Conservation (phyloP, 352 stramenopile genomes). For the Pythium dissimile region DNA sequence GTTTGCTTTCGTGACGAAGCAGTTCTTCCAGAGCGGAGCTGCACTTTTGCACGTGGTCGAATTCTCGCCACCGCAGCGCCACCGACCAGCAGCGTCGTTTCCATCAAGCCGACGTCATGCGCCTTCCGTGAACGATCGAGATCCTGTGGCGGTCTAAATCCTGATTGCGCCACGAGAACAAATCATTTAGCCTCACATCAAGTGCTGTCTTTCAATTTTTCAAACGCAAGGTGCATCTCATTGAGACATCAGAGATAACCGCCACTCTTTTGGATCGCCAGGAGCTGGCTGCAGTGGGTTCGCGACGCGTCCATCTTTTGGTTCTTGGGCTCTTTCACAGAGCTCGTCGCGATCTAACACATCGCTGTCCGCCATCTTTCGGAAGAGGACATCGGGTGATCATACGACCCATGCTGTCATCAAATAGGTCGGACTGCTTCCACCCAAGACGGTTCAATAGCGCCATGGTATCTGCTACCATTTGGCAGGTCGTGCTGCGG, state of each 20-base stretch:
- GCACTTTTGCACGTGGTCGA: conserved; percentile 8
- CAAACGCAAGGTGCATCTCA: too few species aligned
- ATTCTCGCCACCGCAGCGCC: neutral
- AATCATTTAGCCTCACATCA: neutral
- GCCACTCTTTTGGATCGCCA: conserved; percentile 22
- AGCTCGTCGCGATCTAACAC: conserved; percentile 4
- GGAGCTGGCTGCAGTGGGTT: too few species aligned
- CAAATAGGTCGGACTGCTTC: conserved; percentile 39
- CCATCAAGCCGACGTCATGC: conserved; percentile 1
- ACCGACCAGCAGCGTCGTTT: neutral
- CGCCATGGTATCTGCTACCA: conserved; percentile 57
- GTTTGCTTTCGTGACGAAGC: conserved; percentile 15
- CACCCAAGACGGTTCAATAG: conserved; percentile 50
- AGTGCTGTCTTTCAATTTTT: neutral
- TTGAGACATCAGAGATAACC: too few species aligned
- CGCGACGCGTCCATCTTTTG: too few species aligned
- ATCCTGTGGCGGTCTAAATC: conserved; percentile 1
- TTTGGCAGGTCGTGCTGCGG: conserved; percentile 52
- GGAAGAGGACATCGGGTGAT: conserved; percentile 36
- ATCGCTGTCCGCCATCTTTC: conserved; percentile 26
- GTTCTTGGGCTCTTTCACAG: conserved; percentile 11
- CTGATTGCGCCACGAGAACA: neutral
- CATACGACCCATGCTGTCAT: conserved; percentile 41
- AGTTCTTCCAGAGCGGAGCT: conserved; percentile 16
- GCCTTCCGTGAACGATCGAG: neutral